Percentiles rank a stretch among this genome's conserved stretches.
Conservation (phyloP, 345 rosid genomes). For the Hypericum perforatum region DNA sequence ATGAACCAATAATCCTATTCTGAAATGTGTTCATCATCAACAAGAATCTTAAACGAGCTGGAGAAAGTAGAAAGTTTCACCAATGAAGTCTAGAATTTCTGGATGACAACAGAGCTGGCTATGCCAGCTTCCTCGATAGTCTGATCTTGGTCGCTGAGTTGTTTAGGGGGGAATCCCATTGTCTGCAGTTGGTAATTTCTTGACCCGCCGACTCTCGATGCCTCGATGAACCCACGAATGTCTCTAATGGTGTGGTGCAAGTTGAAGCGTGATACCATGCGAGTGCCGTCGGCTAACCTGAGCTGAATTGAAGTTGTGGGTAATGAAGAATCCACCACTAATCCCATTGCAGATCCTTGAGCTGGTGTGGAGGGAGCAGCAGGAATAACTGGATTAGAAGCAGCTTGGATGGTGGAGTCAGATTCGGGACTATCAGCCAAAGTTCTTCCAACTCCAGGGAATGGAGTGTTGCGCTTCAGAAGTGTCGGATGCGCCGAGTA, state of each 20-base stretch:
- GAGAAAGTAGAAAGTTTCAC: background rate
- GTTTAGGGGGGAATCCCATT: conserved; percentile 96
- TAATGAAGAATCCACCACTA: conserved; percentile 45
- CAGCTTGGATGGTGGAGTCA: conserved; percentile 9
- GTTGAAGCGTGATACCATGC: conserved; percentile 69
- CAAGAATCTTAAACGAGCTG: no score
- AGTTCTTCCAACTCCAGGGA: conserved; percentile 57
- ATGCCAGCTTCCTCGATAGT: conserved; percentile 88
- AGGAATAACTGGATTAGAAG: conserved; percentile 24
- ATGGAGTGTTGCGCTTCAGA: conserved; percentile 30
- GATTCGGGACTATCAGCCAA: conserved; percentile 25
- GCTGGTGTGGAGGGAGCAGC: conserved; percentile 25
- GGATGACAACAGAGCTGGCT: conserved; percentile 83
- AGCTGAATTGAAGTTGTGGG: conserved; percentile 75
- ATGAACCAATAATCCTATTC: no score
- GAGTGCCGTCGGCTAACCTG: conserved; percentile 75
- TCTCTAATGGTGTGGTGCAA: conserved; percentile 64
- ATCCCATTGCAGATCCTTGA: conserved; percentile 43
- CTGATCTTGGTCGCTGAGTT: conserved; percentile 53
- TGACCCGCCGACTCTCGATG: conserved; percentile 62
- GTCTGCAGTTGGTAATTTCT: conserved; percentile 65
- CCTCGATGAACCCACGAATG: conserved; percentile 65
- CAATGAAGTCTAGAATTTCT: conserved; percentile 50
- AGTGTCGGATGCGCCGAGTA: conserved; percentile 49
- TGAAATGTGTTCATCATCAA: no score